Evolutionary conservation across 768 basidiomycete genomes (phyloP).

Genomic region (Neoboletus subvelutipes): DNA sequence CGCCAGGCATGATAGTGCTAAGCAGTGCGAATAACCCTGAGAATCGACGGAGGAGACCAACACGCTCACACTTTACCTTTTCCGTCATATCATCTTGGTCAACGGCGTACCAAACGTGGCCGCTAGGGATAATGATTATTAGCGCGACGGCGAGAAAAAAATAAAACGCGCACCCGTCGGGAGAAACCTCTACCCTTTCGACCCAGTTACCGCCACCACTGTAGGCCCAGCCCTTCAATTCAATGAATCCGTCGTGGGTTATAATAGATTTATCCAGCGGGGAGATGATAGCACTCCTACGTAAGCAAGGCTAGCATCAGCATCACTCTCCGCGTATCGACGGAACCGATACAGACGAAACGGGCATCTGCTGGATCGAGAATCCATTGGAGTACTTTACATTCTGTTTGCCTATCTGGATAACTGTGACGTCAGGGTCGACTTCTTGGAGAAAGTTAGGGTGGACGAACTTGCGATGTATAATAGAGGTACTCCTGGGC

Average conservation of each 20-base stretch:
- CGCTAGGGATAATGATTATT: not conserved
- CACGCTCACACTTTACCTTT: slow-evolving; percentile 1
- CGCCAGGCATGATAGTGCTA: slow-evolving; percentile 57
- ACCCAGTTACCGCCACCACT: slow-evolving; percentile 54
- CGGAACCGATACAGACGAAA: slow-evolving; percentile 41
- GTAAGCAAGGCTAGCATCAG: not conserved
- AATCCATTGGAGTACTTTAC: slow-evolving; percentile 52
- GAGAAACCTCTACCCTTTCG: slow-evolving; percentile 53
- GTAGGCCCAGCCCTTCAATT: slow-evolving; percentile 45
- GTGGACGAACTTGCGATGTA: slow-evolving; percentile 43
- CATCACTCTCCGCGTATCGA: not conserved
- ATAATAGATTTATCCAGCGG: slow-evolving; percentile 41
- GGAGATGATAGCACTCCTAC: slow-evolving; percentile 16
- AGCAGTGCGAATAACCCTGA: not conserved
- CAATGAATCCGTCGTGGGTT: slow-evolving; percentile 48
- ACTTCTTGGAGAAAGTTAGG: not conserved
- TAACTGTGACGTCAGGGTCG: not conserved
- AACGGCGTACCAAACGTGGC: slow-evolving; percentile 18
- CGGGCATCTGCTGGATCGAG: slow-evolving; percentile 58
- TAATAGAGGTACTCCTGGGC: slow-evolving; percentile 54
- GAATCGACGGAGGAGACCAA: not conserved
- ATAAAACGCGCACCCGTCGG: slow-evolving; percentile 3
- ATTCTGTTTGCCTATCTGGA: slow-evolving; percentile 45
- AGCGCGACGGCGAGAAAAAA: not conserved
- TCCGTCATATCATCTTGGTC: slow-evolving; percentile 17